Evolutionary conservation across 768 basidiomycete species (phyloP).

Genomic region (Tulasnella sp.): DNA sequence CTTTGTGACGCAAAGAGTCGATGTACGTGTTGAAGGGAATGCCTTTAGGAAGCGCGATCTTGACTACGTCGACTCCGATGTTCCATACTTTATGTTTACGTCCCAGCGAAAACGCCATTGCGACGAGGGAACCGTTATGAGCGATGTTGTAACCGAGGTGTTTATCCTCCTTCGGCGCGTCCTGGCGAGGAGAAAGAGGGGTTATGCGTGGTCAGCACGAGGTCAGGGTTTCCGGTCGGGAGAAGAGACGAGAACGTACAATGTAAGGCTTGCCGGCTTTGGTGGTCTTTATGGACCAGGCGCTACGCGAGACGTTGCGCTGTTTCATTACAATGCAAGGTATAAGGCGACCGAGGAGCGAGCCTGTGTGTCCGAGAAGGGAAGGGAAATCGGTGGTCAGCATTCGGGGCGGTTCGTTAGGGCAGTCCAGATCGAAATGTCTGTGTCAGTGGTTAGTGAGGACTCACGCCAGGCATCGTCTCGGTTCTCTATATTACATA

Average conservation of each 20-base stretch:
- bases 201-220: not conserved
- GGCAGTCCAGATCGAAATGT: not conserved
- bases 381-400: slow-evolving; percentile 1
- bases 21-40: slow-evolving; percentile 51
- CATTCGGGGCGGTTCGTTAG: not conserved
- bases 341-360: slow-evolving; percentile 12
- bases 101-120: slow-evolving; percentile 42
- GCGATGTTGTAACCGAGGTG: slow-evolving; percentile 18
- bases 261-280: slow-evolving; percentile 15
- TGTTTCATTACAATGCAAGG: slow-evolving; percentile 17
- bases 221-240: not conserved
- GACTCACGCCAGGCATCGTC: slow-evolving; percentile 15
- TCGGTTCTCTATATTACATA: slow-evolving; percentile 3
- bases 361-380: slow-evolving; percentile 4
- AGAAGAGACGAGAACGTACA: slow-evolving; percentile 4
- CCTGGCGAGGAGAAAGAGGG: not conserved
- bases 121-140: slow-evolving; percentile 31
- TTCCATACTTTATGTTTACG: slow-evolving; percentile 62
- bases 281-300: slow-evolving; percentile 15
- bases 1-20: slow-evolving; percentile 67
- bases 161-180: slow-evolving; percentile 14
- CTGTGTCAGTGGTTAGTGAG: not conserved
- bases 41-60: slow-evolving; percentile 48
- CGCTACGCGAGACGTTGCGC: slow-evolving; percentile 8
- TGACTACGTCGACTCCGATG: slow-evolving; percentile 70